These are phyloP conservation scores for Fusarium papillatum DNA, from an alignment of 2,329 filamentous ascomycete genomes.

Conservation along the genomic window DNA sequence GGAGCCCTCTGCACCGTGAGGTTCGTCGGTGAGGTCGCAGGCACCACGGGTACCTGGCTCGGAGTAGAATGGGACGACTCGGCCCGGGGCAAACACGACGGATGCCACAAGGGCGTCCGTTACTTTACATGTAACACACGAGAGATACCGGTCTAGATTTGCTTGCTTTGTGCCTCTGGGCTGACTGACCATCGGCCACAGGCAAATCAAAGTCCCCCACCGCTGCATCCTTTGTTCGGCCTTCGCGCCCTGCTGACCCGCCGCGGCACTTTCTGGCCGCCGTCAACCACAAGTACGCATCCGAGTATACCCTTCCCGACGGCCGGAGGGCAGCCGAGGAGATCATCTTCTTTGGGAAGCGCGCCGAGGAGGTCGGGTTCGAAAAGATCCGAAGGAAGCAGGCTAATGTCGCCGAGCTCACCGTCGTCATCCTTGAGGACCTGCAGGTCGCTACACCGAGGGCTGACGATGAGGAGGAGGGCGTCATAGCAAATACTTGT, in stretches of 20 bases:
- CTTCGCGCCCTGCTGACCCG: constrained; percentile 77
- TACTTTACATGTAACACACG: constrained; percentile 82
- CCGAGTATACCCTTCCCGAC: constrained; percentile 58
- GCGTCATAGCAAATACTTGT: constrained; percentile 64
- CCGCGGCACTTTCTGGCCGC: constrained; percentile 84
- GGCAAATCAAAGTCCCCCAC: constrained; percentile 75
- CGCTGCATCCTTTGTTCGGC: constrained; percentile 89
- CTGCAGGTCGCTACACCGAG: constrained; percentile 67
- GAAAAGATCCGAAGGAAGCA: constrained; percentile 90
- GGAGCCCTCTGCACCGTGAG: constrained; percentile 86
- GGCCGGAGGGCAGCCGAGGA: constrained; percentile 56
- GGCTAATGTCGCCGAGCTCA: constrained; percentile 82
- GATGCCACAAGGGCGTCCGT: constrained; percentile 80
- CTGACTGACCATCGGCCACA: constrained; percentile 42
- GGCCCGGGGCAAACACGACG: constrained; percentile 89
- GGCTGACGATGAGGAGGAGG: constrained; percentile 46
- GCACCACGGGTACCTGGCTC: constrained; percentile 85
- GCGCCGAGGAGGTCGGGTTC: constrained; percentile 94
- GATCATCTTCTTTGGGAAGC: constrained; percentile 82
- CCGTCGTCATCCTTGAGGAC: constrained; percentile 86
- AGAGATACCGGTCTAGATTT: constrained; percentile 42
- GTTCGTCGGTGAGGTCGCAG: constrained; percentile 82
- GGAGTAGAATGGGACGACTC: constrained; percentile 98
- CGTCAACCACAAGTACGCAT: constrained; percentile 86
- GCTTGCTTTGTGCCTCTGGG: too few relatives aligned